A percentile compares a stretch with the other conserved stretches of the same genome.
phyloP scores from a whole-genome alignment of 441 rosid genomes.

The Aquilaria agallochum region DNA sequence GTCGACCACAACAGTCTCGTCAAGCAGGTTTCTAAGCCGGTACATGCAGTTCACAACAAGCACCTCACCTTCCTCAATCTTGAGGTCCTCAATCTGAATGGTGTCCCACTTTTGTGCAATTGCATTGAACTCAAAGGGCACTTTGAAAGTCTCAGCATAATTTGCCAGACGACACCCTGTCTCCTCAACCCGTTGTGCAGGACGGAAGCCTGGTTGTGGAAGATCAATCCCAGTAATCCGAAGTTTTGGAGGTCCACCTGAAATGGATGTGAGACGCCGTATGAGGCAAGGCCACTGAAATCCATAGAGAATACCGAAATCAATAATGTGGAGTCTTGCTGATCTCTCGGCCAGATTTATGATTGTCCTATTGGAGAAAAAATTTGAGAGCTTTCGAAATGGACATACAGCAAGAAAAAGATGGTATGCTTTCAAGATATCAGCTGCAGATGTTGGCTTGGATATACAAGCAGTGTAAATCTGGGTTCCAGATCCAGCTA shows the following conservation, averaged over 20 bases:
- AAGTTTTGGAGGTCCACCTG: conserved; percentile 36
- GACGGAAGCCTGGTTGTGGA: conserved; percentile 45
- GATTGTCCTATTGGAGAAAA: conserved; percentile 43
- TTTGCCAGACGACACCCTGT: conserved; percentile 38
- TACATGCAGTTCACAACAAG: conserved; percentile 36
- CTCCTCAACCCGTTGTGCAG: conserved; percentile 43
- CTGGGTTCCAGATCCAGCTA: conserved; percentile 41
- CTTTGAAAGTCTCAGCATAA: conserved; percentile 34
- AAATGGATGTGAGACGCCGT: conserved; percentile 32
- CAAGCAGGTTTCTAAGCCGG: conserved; percentile 38
- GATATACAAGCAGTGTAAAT: conserved; percentile 27
- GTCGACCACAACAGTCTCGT: conserved; percentile 45
- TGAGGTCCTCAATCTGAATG: conserved; percentile 37
- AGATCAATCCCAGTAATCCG: conserved; percentile 42
- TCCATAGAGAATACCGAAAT: conserved; percentile 43
- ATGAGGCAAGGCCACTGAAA: conserved; percentile 53
- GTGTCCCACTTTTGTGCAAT: conserved; percentile 51
- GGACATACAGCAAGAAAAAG: conserved; percentile 42
- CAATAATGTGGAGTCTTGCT: conserved; percentile 36
- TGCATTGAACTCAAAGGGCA: conserved; percentile 41
- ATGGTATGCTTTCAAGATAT: conserved; percentile 44
- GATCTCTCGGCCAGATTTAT: conserved; percentile 36
- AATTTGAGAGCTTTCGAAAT: conserved; percentile 35
- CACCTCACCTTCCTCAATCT: conserved; percentile 30
- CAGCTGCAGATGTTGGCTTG: conserved; percentile 33